Percentiles rank a stretch among this genome's conserved stretches.
These are phyloP conservation scores for Kodamaea sagamina DNA, from an alignment of 805 yeast species.

Conservation along the genomic window DNA sequence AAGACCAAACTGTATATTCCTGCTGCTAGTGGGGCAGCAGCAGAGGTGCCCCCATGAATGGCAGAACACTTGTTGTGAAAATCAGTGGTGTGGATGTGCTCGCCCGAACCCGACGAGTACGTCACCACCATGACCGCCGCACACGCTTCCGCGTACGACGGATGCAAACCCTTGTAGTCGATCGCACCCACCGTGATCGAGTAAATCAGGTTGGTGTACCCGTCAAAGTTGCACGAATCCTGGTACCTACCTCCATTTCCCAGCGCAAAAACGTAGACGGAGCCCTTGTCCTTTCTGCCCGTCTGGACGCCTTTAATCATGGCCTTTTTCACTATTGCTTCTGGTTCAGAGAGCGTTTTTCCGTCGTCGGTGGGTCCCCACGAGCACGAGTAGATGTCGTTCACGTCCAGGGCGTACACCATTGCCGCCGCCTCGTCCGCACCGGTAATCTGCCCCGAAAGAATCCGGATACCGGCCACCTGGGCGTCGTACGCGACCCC, in stretches of 20 bases:
- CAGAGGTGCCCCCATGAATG: conserved; percentile 94
- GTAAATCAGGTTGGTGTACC: conserved; percentile 93
- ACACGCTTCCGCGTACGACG: conserved; percentile 88
- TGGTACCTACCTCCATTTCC: conserved; percentile 87
- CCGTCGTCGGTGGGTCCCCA: conserved; percentile 99
- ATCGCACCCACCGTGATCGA: conserved; percentile 94
- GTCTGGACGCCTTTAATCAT: conserved; percentile 79
- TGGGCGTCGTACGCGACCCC: conserved; percentile 91
- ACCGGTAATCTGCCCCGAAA: conserved; percentile 75
- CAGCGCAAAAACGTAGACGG: conserved; percentile 90
- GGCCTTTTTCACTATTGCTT: conserved; percentile 73
- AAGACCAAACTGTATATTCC: conserved; percentile 87
- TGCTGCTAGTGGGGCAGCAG: conserved; percentile 98
- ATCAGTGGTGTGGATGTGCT: conserved; percentile 87
- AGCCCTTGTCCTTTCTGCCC: conserved; percentile 81
- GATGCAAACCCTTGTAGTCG: conserved; percentile 84
- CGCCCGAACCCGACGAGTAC: conserved; percentile 88
- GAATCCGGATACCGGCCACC: conserved; percentile 87
- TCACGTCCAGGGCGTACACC: conserved; percentile 74
- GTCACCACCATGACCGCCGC: conserved; percentile 94
- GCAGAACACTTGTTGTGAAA: conserved; percentile 67
- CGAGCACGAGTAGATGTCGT: conserved; percentile 94
- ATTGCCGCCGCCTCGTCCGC: conserved; percentile 92
- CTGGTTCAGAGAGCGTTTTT: conserved; percentile 80
- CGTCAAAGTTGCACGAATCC: conserved; percentile 95